Percentiles rank a stretch among this genome's conserved stretches.
Conservation (phyloP, 805 yeast species). For the Kregervanrija pseudodelftensis region DNA sequence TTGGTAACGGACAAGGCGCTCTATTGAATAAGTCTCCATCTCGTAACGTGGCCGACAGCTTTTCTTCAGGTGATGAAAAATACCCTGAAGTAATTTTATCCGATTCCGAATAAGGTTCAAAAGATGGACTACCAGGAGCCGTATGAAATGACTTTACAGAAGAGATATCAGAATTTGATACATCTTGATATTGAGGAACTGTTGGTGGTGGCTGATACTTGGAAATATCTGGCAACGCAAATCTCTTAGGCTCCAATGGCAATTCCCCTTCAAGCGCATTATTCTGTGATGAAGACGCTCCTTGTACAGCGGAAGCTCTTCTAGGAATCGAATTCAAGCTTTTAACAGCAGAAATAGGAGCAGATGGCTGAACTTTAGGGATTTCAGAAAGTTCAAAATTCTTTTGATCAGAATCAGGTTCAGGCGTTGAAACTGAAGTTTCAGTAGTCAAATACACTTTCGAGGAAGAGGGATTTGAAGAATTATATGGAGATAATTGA, state of each 20-base stretch:
- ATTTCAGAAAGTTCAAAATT: conserved; percentile 19
- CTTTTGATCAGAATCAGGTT: background rate
- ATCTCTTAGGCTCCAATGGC: background rate
- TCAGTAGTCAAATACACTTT: conserved; percentile 2
- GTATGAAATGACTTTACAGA: background rate
- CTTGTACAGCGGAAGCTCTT: background rate
- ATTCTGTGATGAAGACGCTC: background rate
- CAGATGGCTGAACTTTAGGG: conserved; percentile 24
- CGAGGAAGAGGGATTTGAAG: conserved; percentile 1
- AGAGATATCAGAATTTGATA: conserved; percentile 1
- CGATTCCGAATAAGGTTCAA: too few species aligned
- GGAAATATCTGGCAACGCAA: background rate
- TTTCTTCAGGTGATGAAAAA: too few species aligned
- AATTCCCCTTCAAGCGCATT: background rate
- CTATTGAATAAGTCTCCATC: too few species aligned
- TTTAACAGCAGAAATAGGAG: conserved; percentile 8
- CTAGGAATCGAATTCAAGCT: background rate
- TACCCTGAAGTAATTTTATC: too few species aligned
- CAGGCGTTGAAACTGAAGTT: conserved; percentile 6
- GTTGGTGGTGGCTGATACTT: background rate
- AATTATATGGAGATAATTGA: background rate
- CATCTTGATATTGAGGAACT: conserved; percentile 6
- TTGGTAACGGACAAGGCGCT: too few species aligned
- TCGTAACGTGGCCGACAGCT: too few species aligned
- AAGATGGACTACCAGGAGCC: background rate